Percentiles rank a stretch among this genome's conserved stretches.
Conservation (phyloP, 1,284 basidiomycete genomes). For the Rhodofomes roseus region DNA sequence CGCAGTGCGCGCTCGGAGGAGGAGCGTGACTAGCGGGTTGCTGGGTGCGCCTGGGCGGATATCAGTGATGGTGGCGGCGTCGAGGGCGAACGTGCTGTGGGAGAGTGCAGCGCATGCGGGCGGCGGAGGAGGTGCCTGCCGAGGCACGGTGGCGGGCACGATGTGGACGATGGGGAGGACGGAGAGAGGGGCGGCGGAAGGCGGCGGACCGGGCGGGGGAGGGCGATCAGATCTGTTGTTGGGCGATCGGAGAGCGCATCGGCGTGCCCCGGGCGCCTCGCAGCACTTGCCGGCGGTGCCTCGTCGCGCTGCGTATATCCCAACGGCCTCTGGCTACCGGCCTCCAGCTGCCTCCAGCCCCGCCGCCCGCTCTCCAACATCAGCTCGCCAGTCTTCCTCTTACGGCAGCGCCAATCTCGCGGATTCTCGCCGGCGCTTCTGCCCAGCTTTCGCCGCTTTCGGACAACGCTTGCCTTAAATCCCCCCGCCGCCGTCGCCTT, state of each 20-base stretch:
- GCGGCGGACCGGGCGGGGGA: too few species aligned
- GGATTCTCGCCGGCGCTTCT: background rate
- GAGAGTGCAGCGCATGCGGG: too few species aligned
- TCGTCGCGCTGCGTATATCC: background rate
- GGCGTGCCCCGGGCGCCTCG: background rate
- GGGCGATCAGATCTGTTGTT: slow-evolving; percentile 1
- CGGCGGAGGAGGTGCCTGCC: background rate
- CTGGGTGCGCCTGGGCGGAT: too few species aligned
- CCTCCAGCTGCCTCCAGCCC: too few species aligned
- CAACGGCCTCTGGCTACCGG: too few species aligned
- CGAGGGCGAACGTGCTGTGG: too few species aligned
- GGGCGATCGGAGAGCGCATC: background rate
- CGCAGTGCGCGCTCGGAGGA: background rate
- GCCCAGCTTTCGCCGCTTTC: background rate
- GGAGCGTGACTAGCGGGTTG: background rate
- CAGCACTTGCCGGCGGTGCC: background rate
- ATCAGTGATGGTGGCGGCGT: too few species aligned
- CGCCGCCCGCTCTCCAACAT: background rate
- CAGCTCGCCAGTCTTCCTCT: background rate
- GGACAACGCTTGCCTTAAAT: background rate
- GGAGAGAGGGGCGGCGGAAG: background rate
- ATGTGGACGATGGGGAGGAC: background rate
- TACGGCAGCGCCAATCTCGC: background rate
- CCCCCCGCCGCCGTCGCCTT: background rate
- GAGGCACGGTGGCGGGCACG: background rate